A percentile compares a stretch with the other conserved stretches of the same genome.
Evolutionary conservation across 2,329 filamentous ascomycete genomes (phyloP).

Genomic region (Fusarium zealandicum): DNA sequence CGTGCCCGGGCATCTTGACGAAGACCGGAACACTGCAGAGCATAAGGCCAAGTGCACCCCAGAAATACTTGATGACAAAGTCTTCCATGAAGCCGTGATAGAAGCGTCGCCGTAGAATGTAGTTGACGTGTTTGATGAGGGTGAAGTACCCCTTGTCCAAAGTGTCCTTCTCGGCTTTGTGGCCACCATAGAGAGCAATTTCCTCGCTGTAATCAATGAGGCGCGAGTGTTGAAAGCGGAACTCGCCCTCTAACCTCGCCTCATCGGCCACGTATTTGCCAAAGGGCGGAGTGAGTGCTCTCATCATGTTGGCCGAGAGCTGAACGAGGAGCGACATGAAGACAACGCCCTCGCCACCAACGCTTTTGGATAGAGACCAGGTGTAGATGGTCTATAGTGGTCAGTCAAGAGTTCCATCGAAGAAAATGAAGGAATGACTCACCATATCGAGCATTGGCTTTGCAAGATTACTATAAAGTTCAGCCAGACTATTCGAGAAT

Average conservation of each 20-base stretch:
- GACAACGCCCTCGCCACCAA: slow-evolving; percentile 95
- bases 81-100: slow-evolving; percentile 99
- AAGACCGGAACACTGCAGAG: slow-evolving; percentile 97
- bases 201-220: slow-evolving; percentile 97
- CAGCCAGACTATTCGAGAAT: slow-evolving; percentile 93
- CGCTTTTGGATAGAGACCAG: slow-evolving; percentile 88
- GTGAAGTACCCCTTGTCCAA: slow-evolving; percentile 99
- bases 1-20: slow-evolving; percentile 82
- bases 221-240: slow-evolving; percentile 91
- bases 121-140: slow-evolving; percentile 97
- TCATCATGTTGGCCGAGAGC: slow-evolving; percentile 90
- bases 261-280: slow-evolving; percentile 98
- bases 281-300: slow-evolving; percentile 92
- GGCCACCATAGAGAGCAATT: slow-evolving; percentile 88
- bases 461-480: slow-evolving; percentile 94
- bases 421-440: slow-evolving; percentile 22
- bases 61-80: slow-evolving; percentile 99
- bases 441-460: slow-evolving; percentile 95
- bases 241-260: slow-evolving; percentile 92
- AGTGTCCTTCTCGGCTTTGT: slow-evolving; percentile 93
- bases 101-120: slow-evolving; percentile 86
- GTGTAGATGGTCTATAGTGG: slow-evolving; percentile 79
- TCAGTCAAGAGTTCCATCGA: slow-evolving; percentile 32
- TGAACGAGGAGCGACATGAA: slow-evolving; percentile 96
- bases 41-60: slow-evolving; percentile 89